Conservation (phyloP, 495 filamentous ascomycete species). For the Talaromyces nanjingensis region DNA sequence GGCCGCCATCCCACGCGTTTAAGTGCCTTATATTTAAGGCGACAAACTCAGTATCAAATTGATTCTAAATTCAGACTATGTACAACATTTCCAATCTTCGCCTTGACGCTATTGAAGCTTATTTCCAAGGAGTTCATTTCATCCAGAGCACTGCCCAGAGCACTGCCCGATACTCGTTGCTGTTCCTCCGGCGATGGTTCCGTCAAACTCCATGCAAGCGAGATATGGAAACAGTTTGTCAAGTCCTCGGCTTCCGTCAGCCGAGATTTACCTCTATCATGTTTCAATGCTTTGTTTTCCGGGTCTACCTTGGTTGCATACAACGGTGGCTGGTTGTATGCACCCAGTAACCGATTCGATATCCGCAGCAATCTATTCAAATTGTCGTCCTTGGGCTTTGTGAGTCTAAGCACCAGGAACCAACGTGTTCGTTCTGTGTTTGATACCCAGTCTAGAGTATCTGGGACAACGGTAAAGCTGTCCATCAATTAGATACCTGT, state of each 20-base stretch:
- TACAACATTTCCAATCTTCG: constrained; percentile 54
- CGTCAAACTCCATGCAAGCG: constrained; percentile 66
- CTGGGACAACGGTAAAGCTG: constrained; percentile 46
- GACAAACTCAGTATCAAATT: not conserved
- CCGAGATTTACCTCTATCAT: not conserved
- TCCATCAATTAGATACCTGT: not conserved
- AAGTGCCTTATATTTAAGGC: not conserved
- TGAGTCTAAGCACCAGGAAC: constrained; percentile 72
- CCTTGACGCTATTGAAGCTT: constrained; percentile 47
- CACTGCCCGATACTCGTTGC: constrained; percentile 27
- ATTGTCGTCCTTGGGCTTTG: constrained; percentile 39
- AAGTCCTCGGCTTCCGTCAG: constrained; percentile 21
- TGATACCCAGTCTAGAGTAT: constrained; percentile 55
- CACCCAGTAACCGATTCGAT: constrained; percentile 54
- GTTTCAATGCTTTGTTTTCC: constrained; percentile 7
- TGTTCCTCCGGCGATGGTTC: constrained; percentile 20
- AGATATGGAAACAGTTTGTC: constrained; percentile 66
- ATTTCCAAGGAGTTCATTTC: constrained; percentile 17
- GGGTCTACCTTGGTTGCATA: constrained; percentile 33
- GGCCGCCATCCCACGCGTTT: not conserved
- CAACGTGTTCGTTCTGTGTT: constrained; percentile 73
- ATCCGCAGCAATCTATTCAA: constrained; percentile 56
- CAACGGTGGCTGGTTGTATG: constrained; percentile 64
- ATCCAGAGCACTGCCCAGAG: constrained; percentile 25
- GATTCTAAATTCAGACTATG: not conserved